phyloP scores from a whole-genome alignment of 2,329 filamentous ascomycete genomes.

The Fusarium proliferatum region DNA sequence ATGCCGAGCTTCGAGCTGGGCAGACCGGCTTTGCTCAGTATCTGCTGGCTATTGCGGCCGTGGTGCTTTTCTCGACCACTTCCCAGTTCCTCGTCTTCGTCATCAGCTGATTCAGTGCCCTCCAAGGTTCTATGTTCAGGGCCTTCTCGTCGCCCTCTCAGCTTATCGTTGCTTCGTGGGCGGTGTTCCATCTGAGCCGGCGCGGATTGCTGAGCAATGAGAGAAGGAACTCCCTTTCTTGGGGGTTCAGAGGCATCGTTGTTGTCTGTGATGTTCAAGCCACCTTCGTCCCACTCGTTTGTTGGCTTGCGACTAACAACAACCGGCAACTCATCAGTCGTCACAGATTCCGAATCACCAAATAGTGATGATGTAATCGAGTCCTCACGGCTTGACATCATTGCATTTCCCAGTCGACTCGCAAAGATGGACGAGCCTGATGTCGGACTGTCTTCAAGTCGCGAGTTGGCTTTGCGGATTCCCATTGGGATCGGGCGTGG shows the following conservation, averaged over 20 bases:
- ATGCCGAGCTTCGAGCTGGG: constrained; percentile 91
- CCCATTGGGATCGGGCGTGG: constrained; percentile 71
- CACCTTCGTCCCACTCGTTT: constrained; percentile 83
- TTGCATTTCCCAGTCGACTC: constrained; percentile 77
- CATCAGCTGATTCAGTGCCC: constrained; percentile 87
- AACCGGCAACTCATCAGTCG: constrained; percentile 81
- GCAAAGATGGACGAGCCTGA: constrained; percentile 79
- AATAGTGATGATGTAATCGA: constrained; percentile 90
- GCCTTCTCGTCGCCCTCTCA: constrained; percentile 78
- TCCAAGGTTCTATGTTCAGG: constrained; percentile 79
- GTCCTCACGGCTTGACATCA: constrained; percentile 85
- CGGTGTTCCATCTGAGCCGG: constrained; percentile 69
- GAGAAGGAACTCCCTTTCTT: constrained; percentile 61
- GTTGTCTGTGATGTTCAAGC: constrained; percentile 78
- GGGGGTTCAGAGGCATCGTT: constrained; percentile 48
- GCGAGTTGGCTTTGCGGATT: constrained; percentile 71
- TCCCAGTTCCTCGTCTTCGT: constrained; percentile 92
- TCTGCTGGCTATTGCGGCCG: constrained; percentile 55
- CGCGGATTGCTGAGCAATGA: constrained; percentile 72
- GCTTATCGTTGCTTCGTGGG: constrained; percentile 75
- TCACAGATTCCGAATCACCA: constrained; percentile 84
- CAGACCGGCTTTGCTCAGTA: constrained; percentile 63
- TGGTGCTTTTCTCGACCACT: constrained; percentile 58
- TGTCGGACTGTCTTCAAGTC: constrained; percentile 84
- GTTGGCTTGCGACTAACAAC: constrained; percentile 78